These are phyloP conservation scores for Sordariomycetes sp. DNA, from an alignment of 2,329 filamentous ascomycete genomes.

Conservation along the genomic window DNA sequence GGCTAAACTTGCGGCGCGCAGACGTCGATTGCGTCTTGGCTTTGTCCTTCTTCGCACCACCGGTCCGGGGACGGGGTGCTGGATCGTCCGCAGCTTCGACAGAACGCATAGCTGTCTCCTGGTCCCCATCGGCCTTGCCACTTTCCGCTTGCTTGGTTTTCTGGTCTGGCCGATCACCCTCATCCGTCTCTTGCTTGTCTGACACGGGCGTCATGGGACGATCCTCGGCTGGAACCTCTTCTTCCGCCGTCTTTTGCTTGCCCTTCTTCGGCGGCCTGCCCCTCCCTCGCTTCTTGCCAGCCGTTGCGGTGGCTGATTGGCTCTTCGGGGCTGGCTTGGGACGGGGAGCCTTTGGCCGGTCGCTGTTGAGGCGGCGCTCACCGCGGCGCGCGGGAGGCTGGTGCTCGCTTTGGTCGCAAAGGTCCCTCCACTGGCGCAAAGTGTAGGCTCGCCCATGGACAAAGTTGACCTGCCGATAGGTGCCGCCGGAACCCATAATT, in stretches of 20 bases:
- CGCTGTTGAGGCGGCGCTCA: constrained; percentile 57
- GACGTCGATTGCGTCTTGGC: constrained; percentile 63
- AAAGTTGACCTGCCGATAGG: constrained; percentile 94
- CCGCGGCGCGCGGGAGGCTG: constrained; percentile 88
- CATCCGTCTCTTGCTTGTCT: constrained; percentile 24
- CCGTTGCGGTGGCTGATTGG: not conserved
- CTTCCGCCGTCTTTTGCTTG: constrained; percentile 25
- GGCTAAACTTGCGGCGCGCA: constrained; percentile 77
- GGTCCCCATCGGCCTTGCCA: constrained; percentile 27
- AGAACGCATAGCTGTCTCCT: constrained; percentile 25
- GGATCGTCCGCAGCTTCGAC: constrained; percentile 28
- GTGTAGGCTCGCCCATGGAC: constrained; percentile 95
- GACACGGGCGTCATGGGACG: constrained; percentile 50
- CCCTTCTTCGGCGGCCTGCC: constrained; percentile 26
- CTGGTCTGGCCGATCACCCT: constrained; percentile 8
- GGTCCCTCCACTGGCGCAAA: constrained; percentile 84
- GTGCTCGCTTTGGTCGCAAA: constrained; percentile 91
- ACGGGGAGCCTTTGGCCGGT: constrained; percentile 35
- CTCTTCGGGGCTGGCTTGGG: constrained; percentile 14
- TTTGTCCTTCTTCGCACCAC: constrained; percentile 37
- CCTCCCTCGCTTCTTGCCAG: constrained; percentile 26
- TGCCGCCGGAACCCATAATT: constrained; percentile 90
- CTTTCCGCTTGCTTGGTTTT: not conserved
- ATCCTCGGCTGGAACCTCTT: constrained; percentile 26
- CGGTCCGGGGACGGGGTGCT: constrained; percentile 29